Evolutionary conservation across 495 filamentous ascomycete species (phyloP), one percentile per base, ranked within the genome.

Genomic region (Cercophora samala): DNA sequence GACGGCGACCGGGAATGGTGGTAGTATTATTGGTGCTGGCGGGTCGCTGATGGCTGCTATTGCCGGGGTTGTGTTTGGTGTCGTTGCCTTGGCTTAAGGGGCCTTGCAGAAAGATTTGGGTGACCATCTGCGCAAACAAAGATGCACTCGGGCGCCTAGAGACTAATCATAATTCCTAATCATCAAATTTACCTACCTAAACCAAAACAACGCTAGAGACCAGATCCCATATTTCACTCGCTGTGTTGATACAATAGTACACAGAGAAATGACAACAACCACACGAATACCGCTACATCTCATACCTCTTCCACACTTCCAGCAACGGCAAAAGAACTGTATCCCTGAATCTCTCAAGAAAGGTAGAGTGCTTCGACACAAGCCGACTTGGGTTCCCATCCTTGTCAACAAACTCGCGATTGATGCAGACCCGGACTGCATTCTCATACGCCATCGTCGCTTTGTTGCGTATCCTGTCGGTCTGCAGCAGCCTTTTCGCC

Each of bases 21-120:
- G n/a, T n/a, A n/a, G n/a, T n/a, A n/a, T n/a, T n/a, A n/a, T n/a
- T n/a, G n/a, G n/a, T n/a, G n/a, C n/a, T n/a, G n/a, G n/a, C n/a
- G n/a, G n/a, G n/a, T n/a, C n/a, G n/a, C 83, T 56, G 78, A 86
- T 66, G 86, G 89, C 80, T 90, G 88, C 71, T 32, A 82, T 86
- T 26, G 87, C 87, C 1, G 87, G 87, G 87, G 87, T 8, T 90
- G 88, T 71, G 55, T 58, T 1, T 29, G 4, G 4, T 29, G n/a
- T n/a, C n/a, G n/a, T n/a, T n/a, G n/a, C n/a, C n/a, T n/a, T n/a
- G n/a, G n/a, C n/a, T n/a, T n/a, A n/a, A n/a, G n/a, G n/a, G n/a
- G n/a, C n/a, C n/a, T n/a, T n/a, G n/a, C n/a, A n/a, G n/a, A n/a
- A n/a, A n/a, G n/a, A n/a, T n/a, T n/a, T n/a, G n/a, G n/a, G n/a